Base-by-base conservation (phyloP, 2,329 filamentous ascomycete genomes). In the Cladosporium sp. region DNA sequence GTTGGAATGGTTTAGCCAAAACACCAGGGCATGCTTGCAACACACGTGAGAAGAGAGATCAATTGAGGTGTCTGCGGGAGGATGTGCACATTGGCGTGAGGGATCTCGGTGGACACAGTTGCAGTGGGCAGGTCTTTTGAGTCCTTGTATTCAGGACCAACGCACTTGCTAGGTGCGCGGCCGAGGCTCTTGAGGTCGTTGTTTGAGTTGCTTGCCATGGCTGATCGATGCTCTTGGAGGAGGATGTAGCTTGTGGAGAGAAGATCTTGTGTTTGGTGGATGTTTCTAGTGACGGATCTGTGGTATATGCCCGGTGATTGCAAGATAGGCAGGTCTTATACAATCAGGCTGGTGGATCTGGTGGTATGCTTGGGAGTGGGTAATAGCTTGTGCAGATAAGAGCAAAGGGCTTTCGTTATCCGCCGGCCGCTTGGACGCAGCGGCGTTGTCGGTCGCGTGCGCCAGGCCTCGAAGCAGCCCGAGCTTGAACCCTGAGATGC, bases 31-130 rank as follows among this genome's bases (percentile, higher is more conserved):
- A 36, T 26, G 54, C 28, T 36, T 21, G 14, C 11, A 11, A 88
- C 93, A 84, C 88, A 97, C 95, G 95, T 97, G 80, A 99, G 86
- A 70, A 99, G 86, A 70, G 95, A 93, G 81, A 99, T 99, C 70
- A 99, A 86, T 83, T 99, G 95, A 58, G 95, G 93, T 13, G 95
- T 97, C 81, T 98, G 95, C 32, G 91, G 87, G 54, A 99, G 84
- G 70, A 96, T 90, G 76, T 93, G 90, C 70, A 99, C 92, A 82
- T 96, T 97, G 68, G 93, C 89, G 74, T 92, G 89, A 53, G 88
- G 81, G 46, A 97, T 88, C 67, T 88, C 85, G 65, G 89, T 93
- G 14, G 95, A 99, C 49, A 98, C 90, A 2, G 93, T 98, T 14
- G 75, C 75, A 10, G 70, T 71, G 23, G 75, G 93, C 76, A 94